Conservation (phyloP, 2,329 filamentous ascomycete genomes). For the Bipolaris gigantea region DNA sequence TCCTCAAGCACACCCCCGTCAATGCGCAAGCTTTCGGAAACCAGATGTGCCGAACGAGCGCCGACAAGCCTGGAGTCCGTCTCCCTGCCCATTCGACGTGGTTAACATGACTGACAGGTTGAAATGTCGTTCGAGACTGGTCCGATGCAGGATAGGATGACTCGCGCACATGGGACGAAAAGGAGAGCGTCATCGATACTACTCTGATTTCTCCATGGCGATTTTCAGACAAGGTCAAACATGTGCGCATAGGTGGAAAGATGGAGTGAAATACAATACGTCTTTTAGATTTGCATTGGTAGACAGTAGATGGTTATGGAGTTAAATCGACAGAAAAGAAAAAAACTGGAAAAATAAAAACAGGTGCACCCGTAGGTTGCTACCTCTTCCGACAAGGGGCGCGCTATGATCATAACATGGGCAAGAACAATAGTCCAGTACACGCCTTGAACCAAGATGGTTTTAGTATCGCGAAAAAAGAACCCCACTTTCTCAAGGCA, state of each 20-base stretch:
- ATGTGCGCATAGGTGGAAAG: background rate
- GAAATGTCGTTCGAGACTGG: conserved; percentile 1
- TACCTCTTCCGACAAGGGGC: conserved; percentile 1
- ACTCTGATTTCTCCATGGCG: too few species aligned
- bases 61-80: background rate
- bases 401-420: conserved; percentile 8
- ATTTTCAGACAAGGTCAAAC: background rate
- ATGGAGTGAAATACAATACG: background rate
- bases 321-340: background rate
- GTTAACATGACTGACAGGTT: background rate
- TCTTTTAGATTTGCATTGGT: background rate
- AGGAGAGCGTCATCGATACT: background rate
- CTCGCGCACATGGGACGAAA: background rate
- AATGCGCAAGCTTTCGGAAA: background rate
- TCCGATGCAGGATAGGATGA: conserved; percentile 1
- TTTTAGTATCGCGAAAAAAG: background rate
- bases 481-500: background rate
- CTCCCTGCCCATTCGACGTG: background rate
- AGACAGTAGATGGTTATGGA: background rate
- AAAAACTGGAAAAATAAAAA: conserved; percentile 1
- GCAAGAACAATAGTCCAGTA: conserved; percentile 1
- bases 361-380: conserved; percentile 7
- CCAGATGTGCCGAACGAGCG: background rate
- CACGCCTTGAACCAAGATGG: background rate
- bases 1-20: background rate